These are phyloP conservation scores for Pichia sp. DNA, from an alignment of 1,139 yeast species.

Conservation along the genomic window DNA sequence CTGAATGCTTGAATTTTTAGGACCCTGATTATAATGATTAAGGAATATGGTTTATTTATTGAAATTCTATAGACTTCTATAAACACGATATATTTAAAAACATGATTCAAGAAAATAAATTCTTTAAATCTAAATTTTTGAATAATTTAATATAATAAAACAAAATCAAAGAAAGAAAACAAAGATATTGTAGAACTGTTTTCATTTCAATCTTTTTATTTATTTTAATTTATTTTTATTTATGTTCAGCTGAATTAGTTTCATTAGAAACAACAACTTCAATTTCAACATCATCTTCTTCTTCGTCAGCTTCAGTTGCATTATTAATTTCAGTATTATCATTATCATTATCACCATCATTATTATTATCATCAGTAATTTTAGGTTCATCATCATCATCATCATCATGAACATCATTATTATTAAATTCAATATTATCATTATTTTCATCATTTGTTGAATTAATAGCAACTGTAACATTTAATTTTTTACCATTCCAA, in stretches of 20 bases:
- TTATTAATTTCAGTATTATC: conserved; percentile 2
- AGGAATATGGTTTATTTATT: no score
- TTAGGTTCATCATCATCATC: conserved; percentile 1
- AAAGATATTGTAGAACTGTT: no score
- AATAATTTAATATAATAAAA: no score
- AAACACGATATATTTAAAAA: no score
- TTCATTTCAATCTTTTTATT: no score
- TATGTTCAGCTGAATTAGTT: not conserved
- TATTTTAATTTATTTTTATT: no score
- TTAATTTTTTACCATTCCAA: conserved; percentile 47
- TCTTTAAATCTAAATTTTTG: no score
- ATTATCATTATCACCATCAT: conserved; percentile 1
- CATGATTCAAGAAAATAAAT: no score
- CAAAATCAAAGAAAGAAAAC: no score
- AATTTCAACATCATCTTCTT: conserved; percentile 10
- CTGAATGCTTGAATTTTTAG: no score
- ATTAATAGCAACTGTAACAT: conserved; percentile 54
- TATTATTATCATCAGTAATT: not conserved
- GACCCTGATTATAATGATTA: no score
- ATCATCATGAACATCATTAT: not conserved
- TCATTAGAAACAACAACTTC: conserved; percentile 11
- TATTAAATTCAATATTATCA: not conserved
- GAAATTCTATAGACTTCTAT: no score
- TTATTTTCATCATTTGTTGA: conserved; percentile 16
- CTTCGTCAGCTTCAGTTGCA: conserved; percentile 6